Evolutionary conservation across 2,329 filamentous ascomycete genomes (phyloP).

Genomic region (Diaporthe sp.): DNA sequence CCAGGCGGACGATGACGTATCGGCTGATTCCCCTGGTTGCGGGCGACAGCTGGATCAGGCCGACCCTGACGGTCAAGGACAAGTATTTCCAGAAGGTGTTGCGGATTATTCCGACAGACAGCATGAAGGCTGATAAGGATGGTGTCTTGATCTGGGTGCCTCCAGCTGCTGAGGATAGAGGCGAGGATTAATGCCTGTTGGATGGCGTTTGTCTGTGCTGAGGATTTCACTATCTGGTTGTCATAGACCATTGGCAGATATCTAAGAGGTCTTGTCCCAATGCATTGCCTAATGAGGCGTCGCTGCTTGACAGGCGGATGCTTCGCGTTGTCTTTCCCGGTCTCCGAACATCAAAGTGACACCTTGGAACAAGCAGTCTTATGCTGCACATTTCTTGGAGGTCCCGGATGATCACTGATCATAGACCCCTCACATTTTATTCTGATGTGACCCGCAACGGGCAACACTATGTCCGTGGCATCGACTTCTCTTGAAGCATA

Average conservation of each 20-base stretch:
- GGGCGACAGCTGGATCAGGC: slow-evolving; percentile 75
- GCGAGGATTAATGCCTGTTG: neutral
- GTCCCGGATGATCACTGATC: neutral
- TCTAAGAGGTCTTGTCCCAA: neutral
- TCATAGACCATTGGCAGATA: neutral
- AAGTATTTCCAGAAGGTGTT: slow-evolving; percentile 94
- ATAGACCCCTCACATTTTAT: neutral
- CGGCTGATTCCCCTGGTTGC: slow-evolving; percentile 76
- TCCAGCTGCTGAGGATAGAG: slow-evolving; percentile 45
- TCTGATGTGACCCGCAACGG: neutral
- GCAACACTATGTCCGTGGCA: neutral
- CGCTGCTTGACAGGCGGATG: neutral
- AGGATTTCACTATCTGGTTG: neutral
- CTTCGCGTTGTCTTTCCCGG: neutral
- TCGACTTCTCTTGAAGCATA: neutral
- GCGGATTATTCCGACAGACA: slow-evolving; percentile 83
- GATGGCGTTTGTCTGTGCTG: neutral
- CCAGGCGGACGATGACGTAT: slow-evolving; percentile 80
- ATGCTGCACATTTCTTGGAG: neutral
- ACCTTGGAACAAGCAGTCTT: neutral
- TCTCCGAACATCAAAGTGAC: neutral
- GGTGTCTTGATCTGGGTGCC: slow-evolving; percentile 75
- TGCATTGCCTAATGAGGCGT: neutral
- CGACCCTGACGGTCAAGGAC: slow-evolving; percentile 84
- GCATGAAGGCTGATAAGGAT: slow-evolving; percentile 75